phyloP scores from a whole-genome alignment of 768 basidiomycete species.

The Suillus fuscotomentosus region DNA sequence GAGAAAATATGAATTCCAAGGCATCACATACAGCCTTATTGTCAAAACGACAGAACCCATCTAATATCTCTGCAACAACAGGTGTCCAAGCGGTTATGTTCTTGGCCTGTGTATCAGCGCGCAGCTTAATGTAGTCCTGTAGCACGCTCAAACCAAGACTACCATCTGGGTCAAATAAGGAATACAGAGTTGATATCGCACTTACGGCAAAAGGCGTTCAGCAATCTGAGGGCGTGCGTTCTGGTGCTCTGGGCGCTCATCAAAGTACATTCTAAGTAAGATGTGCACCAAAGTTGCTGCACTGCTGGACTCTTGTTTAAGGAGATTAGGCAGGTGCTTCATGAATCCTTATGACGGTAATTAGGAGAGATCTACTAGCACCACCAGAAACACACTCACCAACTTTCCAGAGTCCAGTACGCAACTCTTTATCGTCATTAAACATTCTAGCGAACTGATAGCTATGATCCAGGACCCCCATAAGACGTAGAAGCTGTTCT shows the following conservation, averaged over 20 bases:
- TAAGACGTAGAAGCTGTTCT: constrained; percentile 86
- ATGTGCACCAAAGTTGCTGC: constrained; percentile 94
- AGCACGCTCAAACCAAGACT: constrained; percentile 88
- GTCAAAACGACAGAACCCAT: constrained; percentile 88
- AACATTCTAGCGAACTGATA: constrained; percentile 97
- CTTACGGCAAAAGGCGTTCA: constrained; percentile 68
- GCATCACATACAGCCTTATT: constrained; percentile 77
- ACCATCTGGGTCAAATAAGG: constrained; percentile 10
- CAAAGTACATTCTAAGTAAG: constrained; percentile 90
- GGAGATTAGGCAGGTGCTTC: constrained; percentile 96
- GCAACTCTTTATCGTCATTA: constrained; percentile 96
- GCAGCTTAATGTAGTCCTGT: constrained; percentile 87
- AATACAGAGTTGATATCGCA: constrained; percentile 12
- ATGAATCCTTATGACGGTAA: constrained; percentile 74
- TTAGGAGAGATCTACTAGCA: not conserved
- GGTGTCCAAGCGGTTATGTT: constrained; percentile 98
- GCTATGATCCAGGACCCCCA: constrained; percentile 94
- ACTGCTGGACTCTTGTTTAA: constrained; percentile 98
- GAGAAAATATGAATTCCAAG: not conserved
- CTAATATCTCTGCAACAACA: constrained; percentile 93
- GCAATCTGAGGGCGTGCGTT: constrained; percentile 78
- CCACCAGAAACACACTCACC: constrained; percentile 50
- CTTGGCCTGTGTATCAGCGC: constrained; percentile 87
- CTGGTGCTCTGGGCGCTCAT: constrained; percentile 85
- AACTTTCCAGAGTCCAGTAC: constrained; percentile 99